Percentiles rank a stretch among this genome's conserved stretches.
Conservation (phyloP, 768 basidiomycete genomes). For the Tulasnella sp. region DNA sequence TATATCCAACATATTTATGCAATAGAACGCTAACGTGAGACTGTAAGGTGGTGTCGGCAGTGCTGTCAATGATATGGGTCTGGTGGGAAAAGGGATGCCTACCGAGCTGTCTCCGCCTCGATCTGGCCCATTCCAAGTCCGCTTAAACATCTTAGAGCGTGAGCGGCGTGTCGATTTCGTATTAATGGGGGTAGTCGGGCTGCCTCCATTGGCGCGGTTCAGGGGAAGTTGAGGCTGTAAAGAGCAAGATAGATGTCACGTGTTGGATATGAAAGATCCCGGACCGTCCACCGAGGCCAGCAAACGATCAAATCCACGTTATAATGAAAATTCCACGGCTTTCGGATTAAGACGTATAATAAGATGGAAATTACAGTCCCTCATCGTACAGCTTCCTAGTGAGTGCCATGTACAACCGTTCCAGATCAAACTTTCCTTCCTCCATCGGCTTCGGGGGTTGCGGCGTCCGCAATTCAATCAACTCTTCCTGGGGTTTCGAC, state of each 20-base stretch:
- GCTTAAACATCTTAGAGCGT: slow-evolving; percentile 59
- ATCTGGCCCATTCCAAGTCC: slow-evolving; percentile 64
- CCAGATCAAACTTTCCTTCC: slow-evolving; percentile 51
- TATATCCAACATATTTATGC: slow-evolving; percentile 75
- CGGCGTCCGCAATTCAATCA: neutral
- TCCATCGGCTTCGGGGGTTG: neutral
- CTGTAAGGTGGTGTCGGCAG: slow-evolving; percentile 35
- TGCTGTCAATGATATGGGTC: neutral
- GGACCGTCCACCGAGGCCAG: neutral
- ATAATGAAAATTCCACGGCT: neutral
- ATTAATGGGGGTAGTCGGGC: slow-evolving; percentile 29
- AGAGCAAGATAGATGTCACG: neutral
- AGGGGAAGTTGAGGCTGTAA: neutral
- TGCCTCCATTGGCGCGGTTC: neutral
- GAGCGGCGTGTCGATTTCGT: slow-evolving; percentile 50
- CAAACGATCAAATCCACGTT: neutral
- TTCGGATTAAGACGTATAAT: neutral
- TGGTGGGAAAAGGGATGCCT: slow-evolving; percentile 21
- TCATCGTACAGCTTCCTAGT: slow-evolving; percentile 88
- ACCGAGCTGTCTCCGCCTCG: slow-evolving; percentile 69
- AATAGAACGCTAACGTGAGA: slow-evolving; percentile 82
- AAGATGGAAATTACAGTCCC: slow-evolving; percentile 49
- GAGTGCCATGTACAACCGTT: slow-evolving; percentile 82
- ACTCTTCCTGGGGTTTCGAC: slow-evolving; percentile 14
- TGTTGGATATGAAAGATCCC: too few relatives aligned